phyloP scores from a whole-genome alignment of 2,329 filamentous ascomycete genomes.

The Dactylellina leptospora region DNA sequence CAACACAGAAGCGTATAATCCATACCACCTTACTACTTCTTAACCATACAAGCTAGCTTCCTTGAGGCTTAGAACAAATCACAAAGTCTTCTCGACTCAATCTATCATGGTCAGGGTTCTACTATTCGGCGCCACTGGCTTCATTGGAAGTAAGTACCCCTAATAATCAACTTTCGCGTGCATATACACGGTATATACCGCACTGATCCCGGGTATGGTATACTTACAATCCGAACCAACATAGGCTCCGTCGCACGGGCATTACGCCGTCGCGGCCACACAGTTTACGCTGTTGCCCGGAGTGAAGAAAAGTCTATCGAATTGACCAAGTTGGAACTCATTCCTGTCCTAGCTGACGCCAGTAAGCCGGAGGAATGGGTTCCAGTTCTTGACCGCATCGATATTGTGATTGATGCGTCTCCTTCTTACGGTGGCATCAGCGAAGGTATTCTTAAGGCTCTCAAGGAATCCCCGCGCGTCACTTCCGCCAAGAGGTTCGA shows the following conservation, averaged over 20 bases:
- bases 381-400: slow-evolving; percentile 57
- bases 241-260: slow-evolving; percentile 44
- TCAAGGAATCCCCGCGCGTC: slow-evolving; percentile 53
- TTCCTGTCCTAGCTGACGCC: slow-evolving; percentile 58
- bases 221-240: not conserved
- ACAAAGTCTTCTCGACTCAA: not conserved
- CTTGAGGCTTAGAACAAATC: too few relatives aligned
- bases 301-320: slow-evolving; percentile 58
- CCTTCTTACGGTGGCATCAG: slow-evolving; percentile 56
- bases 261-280: slow-evolving; percentile 58
- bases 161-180: not conserved
- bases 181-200: slow-evolving; percentile 54
- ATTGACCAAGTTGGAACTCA: slow-evolving; percentile 59
- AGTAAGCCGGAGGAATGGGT: slow-evolving; percentile 54
- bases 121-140: slow-evolving; percentile 59
- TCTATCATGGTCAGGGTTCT: slow-evolving; percentile 59
- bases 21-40: too few relatives aligned
- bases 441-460: slow-evolving; percentile 51
- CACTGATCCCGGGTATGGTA: not conserved
- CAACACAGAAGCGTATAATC: too few relatives aligned
- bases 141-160: slow-evolving; percentile 57
- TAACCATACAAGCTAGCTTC: too few relatives aligned
- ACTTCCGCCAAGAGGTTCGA: slow-evolving; percentile 48
- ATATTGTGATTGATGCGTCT: slow-evolving; percentile 60
- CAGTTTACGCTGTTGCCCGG: slow-evolving; percentile 60